Conservation (phyloP, 2,329 filamentous ascomycete genomes). For the Aspergillus fumigatiaffinis region DNA sequence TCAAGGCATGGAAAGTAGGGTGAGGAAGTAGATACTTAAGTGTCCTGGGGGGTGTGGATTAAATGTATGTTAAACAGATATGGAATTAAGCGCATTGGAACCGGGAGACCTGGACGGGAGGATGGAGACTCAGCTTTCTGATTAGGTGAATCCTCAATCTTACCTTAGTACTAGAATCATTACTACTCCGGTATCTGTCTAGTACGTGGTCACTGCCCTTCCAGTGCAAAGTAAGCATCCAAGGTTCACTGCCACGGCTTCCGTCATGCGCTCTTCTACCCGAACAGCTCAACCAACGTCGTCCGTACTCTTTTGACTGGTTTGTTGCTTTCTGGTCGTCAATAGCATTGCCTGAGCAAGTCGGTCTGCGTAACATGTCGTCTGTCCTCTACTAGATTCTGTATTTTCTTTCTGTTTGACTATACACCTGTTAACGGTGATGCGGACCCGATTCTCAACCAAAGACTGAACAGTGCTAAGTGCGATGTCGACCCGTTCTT, state of each 20-base stretch:
- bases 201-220: neutral
- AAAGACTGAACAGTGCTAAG: neutral
- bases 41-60: neutral
- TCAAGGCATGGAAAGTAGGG: neutral
- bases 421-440: neutral
- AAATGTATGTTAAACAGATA: neutral
- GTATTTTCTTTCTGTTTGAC: neutral
- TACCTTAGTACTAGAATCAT: conserved; percentile 7
- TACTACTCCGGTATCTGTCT: neutral
- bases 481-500: neutral
- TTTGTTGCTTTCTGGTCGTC: neutral
- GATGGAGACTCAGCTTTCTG: conserved; percentile 7
- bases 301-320: neutral
- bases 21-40: conserved; percentile 8
- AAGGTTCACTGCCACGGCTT: neutral
- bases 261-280: neutral
- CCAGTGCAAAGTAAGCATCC: neutral
- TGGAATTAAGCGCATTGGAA: conserved; percentile 3
- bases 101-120: neutral
- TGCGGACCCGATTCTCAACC: neutral
- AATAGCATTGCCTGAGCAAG: neutral
- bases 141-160: neutral
- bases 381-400: neutral
- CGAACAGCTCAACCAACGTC: neutral
- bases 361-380: neutral